phyloP scores from a whole-genome alignment of 2,329 filamentous ascomycete species.

The Fusarium heterosporum region DNA sequence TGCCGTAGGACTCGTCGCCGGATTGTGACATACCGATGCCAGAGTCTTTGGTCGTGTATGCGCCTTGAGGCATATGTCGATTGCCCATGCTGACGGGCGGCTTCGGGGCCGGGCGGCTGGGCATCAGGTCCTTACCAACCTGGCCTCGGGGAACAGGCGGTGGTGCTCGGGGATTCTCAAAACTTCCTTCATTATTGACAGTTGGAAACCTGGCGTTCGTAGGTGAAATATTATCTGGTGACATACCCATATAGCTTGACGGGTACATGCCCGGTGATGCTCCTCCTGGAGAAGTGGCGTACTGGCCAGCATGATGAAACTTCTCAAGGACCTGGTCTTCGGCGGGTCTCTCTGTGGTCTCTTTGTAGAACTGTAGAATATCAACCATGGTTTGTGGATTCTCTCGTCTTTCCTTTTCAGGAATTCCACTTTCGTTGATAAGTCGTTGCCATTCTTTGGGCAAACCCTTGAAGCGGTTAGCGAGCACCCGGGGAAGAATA shows the following conservation, averaged over 20 bases:
- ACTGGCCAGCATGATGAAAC: slow-evolving; percentile 84
- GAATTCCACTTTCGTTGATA: slow-evolving; percentile 94
- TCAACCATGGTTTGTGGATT: slow-evolving; percentile 96
- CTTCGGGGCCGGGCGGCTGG: slow-evolving; percentile 86
- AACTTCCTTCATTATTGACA: slow-evolving; percentile 90
- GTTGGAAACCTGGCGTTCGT: slow-evolving; percentile 86
- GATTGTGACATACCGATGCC: slow-evolving; percentile 71
- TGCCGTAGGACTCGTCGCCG: slow-evolving; percentile 65
- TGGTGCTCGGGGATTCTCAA: slow-evolving; percentile 94
- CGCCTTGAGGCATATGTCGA: slow-evolving; percentile 64
- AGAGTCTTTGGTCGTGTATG: slow-evolving; percentile 69
- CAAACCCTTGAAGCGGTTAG: slow-evolving; percentile 72
- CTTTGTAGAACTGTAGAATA: slow-evolving; percentile 97
- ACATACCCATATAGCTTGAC: slow-evolving; percentile 67
- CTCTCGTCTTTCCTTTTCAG: slow-evolving; percentile 94
- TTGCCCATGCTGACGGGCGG: slow-evolving; percentile 76
- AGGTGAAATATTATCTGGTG: slow-evolving; percentile 79
- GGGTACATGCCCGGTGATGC: slow-evolving; percentile 67
- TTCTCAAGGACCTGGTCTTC: slow-evolving; percentile 96
- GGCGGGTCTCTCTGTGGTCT: slow-evolving; percentile 82
- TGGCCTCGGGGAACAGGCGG: slow-evolving; percentile 80
- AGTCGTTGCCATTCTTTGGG: slow-evolving; percentile 98
- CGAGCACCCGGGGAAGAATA: slow-evolving; percentile 19
- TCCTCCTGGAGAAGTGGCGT: slow-evolving; percentile 57
- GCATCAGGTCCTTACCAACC: slow-evolving; percentile 70